Percentiles rank a stretch among this genome's conserved stretches.
Evolutionary conservation across 345 rosid genomes (phyloP).

Genomic region (Populus deltoides): DNA sequence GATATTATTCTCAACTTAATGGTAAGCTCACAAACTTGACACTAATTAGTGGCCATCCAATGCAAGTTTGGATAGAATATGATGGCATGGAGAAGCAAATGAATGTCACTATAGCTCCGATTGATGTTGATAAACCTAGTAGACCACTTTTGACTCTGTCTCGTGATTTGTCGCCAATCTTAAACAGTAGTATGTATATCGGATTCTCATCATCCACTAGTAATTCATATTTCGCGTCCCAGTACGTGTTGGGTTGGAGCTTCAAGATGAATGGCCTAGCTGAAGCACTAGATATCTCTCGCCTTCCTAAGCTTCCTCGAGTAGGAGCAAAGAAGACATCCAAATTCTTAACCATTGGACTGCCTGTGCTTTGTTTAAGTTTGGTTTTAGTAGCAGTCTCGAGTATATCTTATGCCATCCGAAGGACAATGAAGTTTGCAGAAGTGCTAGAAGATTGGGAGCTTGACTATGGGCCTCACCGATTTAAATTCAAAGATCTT

Average conservation of each 20-base stretch:
- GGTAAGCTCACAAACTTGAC: slow-evolving; percentile 6
- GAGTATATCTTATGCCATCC: slow-evolving; percentile 19
- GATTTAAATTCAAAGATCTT: slow-evolving; percentile 61
- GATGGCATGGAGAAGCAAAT: slow-evolving; percentile 26
- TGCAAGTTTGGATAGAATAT: slow-evolving; percentile 60
- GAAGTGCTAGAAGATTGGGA: slow-evolving; percentile 82
- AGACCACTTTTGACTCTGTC: slow-evolving; percentile 41
- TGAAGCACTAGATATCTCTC: slow-evolving; percentile 37
- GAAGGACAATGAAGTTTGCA: slow-evolving; percentile 52
- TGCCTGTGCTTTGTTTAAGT: slow-evolving; percentile 35
- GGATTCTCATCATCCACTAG: slow-evolving; percentile 75
- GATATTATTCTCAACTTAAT: slow-evolving; percentile 32
- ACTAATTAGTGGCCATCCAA: slow-evolving; percentile 31
- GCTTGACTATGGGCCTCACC: slow-evolving; percentile 51
- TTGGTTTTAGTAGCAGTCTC: slow-evolving; percentile 22
- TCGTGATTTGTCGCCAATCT: slow-evolving; percentile 39
- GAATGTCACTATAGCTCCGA: slow-evolving; percentile 50
- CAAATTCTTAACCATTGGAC: slow-evolving; percentile 39
- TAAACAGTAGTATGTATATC: slow-evolving; percentile 43
- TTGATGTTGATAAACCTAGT: slow-evolving; percentile 31
- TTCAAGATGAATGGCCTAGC: slow-evolving; percentile 39
- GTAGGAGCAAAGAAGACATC: slow-evolving; percentile 29
- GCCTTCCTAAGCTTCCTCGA: slow-evolving; percentile 63
- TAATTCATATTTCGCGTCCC: slow-evolving; percentile 27
- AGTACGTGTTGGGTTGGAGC: slow-evolving; percentile 27